phyloP scores from a whole-genome alignment of 1,284 basidiomycete genomes.

The Puccinia brachypodii region DNA sequence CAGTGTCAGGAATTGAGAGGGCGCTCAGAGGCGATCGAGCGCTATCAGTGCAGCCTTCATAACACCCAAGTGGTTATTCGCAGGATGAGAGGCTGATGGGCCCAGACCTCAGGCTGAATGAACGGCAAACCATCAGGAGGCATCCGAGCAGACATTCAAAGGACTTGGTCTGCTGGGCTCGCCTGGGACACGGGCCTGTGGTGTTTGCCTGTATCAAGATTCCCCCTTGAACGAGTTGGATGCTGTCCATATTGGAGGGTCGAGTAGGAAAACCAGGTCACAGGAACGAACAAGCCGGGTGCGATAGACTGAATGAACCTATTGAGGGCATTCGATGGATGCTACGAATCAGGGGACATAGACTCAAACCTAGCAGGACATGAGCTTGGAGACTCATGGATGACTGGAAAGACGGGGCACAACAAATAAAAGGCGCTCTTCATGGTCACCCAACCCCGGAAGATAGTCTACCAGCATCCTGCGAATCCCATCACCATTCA shows the following conservation, averaged over 20 bases:
- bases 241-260: neutral
- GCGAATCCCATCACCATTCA: neutral
- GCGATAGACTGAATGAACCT: neutral
- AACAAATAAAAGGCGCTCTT: neutral
- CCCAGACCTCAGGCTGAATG: neutral
- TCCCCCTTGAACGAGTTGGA: neutral
- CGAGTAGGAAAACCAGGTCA: too few relatives aligned
- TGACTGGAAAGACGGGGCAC: neutral
- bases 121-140: too few relatives aligned
- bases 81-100: too few relatives aligned
- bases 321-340: neutral
- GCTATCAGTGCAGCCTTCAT: neutral
- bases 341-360: neutral
- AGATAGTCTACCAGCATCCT: neutral
- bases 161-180: neutral
- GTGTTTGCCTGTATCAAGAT: too few relatives aligned
- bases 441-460: neutral
- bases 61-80: neutral
- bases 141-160: neutral
- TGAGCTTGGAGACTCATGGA: neutral
- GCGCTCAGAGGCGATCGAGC: neutral
- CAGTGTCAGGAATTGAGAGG: neutral
- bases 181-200: neutral
- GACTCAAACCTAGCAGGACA: neutral
- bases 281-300: neutral